Base-by-base conservation (phyloP, 257 asterid genomes). In the Rubia yunnanensis region DNA sequence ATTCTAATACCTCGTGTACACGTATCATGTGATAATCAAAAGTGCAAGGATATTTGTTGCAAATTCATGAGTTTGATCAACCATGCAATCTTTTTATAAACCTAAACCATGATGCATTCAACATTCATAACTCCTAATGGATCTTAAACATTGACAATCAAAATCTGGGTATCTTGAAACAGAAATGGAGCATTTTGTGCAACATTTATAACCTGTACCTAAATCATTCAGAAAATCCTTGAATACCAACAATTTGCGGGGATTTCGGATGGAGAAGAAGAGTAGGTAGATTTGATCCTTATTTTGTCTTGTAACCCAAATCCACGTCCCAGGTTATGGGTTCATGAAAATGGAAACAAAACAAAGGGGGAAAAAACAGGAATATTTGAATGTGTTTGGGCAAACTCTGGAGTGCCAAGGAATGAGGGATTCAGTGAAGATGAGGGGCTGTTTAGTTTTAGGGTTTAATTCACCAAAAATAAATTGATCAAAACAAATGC, bases 391-490 rank as follows among this genome's bases (percentile, higher is more conserved):
- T 6, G 59, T 28, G 54, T 38, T 15, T 46, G 30, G 49, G 14
- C 18, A 58, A 48, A 36, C 15, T 10, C 30, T 11, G 65, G n/a
- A 64, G 59, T 2, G 55, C 30, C n/a, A 35, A 20, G 50, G 56
- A 55, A 49, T 27, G n/a, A 58, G 77, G 73, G 74, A 67, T 63
- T 38, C 28, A 71, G 61, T 34, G 61, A 34, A 52, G 77, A 76
- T 5, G 59, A 74, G 35, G 72, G 28, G 46, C 75, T 76, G 64
- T n/a, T 50, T 50, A 20, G 27, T 18, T 69, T 58, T 39, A 73
- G 85, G 84, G 87, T 80, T 84, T 82, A 67, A 71, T 76, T 58
- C 70, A 38, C 46, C 38, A 0, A 22, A 1, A 50, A 28, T 3
- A 27, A 66, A 4, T 66, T 17, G 56, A 65, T 68, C 36, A 65